Percentiles rank a stretch among this genome's conserved stretches.
phyloP scores from a whole-genome alignment of 768 basidiomycete genomes.

The Lactarius hatsudake region DNA sequence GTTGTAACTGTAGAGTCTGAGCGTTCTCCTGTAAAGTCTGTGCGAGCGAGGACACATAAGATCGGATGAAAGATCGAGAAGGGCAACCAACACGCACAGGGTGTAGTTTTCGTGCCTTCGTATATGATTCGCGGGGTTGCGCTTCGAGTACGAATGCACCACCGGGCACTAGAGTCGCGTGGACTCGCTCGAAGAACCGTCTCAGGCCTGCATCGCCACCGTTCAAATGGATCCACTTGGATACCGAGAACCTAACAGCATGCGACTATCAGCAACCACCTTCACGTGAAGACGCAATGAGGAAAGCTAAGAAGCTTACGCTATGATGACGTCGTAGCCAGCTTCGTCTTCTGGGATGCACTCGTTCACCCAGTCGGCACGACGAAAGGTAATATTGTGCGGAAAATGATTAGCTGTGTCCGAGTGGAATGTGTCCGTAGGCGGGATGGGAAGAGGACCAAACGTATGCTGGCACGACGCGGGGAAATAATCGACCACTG shows the following conservation, averaged over 20 bases:
- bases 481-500: constrained; percentile 61
- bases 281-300: neutral
- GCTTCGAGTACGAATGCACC: constrained; percentile 79
- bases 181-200: constrained; percentile 62
- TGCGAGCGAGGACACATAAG: neutral
- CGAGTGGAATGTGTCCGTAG: constrained; percentile 33
- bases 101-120: constrained; percentile 70
- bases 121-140: constrained; percentile 83
- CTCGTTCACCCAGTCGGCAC: constrained; percentile 69
- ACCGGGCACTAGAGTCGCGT: constrained; percentile 53
- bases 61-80: neutral
- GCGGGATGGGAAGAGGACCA: constrained; percentile 70
- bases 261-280: neutral
- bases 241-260: constrained; percentile 65
- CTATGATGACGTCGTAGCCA: constrained; percentile 75
- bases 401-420: constrained; percentile 54
- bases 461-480: constrained; percentile 71
- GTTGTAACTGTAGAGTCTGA: constrained; percentile 53
- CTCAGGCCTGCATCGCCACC: constrained; percentile 70
- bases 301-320: constrained; percentile 45
- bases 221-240: constrained; percentile 92
- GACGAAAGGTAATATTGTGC: constrained; percentile 71
- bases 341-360: constrained; percentile 54
- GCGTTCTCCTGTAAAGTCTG: constrained; percentile 61
- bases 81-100: constrained; percentile 38